phyloP scores from a whole-genome alignment of 2,329 filamentous ascomycete genomes.

The Helminthosporium solani region DNA sequence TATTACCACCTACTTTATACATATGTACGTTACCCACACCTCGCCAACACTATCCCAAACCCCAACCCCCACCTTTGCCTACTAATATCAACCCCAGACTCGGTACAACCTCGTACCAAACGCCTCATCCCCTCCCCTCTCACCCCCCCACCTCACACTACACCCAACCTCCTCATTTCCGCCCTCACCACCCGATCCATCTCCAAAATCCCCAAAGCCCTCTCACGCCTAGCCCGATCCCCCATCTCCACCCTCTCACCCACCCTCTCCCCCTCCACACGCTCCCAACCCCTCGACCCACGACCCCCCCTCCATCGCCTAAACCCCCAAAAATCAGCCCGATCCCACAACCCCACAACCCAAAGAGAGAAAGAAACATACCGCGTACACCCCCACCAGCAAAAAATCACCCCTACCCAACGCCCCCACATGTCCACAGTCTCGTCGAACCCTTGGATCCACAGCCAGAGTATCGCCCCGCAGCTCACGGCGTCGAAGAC shows the following conservation, averaged over 20 bases:
- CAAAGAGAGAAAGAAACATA: not conserved
- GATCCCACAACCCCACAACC: too few species aligned
- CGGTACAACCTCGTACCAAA: too few species aligned
- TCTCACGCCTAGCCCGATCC: too few species aligned
- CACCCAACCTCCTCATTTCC: conserved; percentile 29
- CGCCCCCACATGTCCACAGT: conserved; percentile 1
- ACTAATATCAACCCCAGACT: too few species aligned
- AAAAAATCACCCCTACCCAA: not conserved
- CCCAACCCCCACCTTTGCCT: too few species aligned
- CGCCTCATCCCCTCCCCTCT: too few species aligned
- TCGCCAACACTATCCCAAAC: too few species aligned
- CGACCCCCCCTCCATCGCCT: not conserved
- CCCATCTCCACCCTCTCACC: too few species aligned
- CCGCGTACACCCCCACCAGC: not conserved
- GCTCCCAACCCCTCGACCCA: not conserved
- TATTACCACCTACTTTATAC: too few species aligned
- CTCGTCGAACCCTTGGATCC: conserved; percentile 1
- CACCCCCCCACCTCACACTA: conserved; percentile 16
- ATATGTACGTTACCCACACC: too few species aligned
- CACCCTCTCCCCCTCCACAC: not conserved
- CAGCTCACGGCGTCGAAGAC: not conserved
- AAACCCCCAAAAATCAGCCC: not conserved
- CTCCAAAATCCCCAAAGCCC: not conserved
- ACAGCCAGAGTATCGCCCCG: conserved; percentile 9
- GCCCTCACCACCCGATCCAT: conserved; percentile 11